phyloP scores from a whole-genome alignment of 2,329 filamentous ascomycete genomes.

The Xylaria sp. region DNA sequence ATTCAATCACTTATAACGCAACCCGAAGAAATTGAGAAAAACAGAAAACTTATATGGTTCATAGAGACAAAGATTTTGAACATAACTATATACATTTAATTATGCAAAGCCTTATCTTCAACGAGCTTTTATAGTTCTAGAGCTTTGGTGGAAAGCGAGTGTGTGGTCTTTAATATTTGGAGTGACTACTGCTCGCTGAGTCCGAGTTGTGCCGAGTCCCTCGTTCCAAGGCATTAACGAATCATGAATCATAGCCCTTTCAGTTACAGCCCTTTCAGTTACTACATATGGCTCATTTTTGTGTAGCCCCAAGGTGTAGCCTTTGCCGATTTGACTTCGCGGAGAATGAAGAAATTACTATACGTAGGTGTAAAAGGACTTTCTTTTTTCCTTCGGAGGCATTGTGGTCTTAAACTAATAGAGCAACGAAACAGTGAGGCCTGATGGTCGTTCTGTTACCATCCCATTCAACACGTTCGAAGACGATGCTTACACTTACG shows the following conservation, averaged over 20 bases:
- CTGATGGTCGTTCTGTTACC: slow-evolving; percentile 8
- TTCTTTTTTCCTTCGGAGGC: neutral
- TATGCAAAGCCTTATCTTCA: too few species aligned
- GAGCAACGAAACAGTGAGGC: slow-evolving; percentile 4
- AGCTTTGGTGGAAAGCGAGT: too few species aligned
- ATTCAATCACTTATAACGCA: too few species aligned
- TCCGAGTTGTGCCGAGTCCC: too few species aligned
- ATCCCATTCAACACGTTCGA: slow-evolving; percentile 5
- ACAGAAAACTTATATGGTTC: too few species aligned
- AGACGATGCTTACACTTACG: slow-evolving; percentile 7
- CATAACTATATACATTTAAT: too few species aligned
- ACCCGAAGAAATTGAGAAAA: too few species aligned
- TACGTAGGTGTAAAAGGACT: slow-evolving; percentile 3
- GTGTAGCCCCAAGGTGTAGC: slow-evolving; percentile 11
- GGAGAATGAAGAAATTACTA: slow-evolving; percentile 5
- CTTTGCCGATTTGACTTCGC: slow-evolving; percentile 18
- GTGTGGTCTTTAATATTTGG: too few species aligned
- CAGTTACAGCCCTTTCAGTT: neutral
- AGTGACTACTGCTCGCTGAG: too few species aligned
- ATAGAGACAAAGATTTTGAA: too few species aligned
- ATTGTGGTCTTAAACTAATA: slow-evolving; percentile 8
- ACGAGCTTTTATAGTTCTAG: too few species aligned
- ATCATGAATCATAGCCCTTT: neutral
- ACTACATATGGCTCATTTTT: slow-evolving; percentile 15
- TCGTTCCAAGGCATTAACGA: neutral